Conservation (phyloP, 2,329 filamentous ascomycete genomes). For the Colletotrichum sp. region DNA sequence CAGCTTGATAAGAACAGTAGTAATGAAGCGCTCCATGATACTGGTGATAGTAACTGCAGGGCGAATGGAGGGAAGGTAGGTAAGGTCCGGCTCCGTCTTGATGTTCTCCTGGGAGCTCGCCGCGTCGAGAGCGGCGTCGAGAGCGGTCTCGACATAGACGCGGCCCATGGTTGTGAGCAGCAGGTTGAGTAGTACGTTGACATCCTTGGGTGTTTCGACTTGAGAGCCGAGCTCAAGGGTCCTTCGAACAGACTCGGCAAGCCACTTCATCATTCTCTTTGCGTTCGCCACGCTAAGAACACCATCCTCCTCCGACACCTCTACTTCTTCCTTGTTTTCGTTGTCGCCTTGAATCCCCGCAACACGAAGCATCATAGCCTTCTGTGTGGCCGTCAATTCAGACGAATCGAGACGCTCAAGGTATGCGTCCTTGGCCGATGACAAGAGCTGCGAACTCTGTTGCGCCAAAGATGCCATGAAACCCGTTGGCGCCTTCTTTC, state of each 20-base stretch:
- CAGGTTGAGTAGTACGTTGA: constrained; percentile 82
- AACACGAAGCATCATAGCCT: constrained; percentile 86
- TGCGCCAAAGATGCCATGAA: constrained; percentile 94
- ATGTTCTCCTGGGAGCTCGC: constrained; percentile 77
- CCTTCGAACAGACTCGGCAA: constrained; percentile 91
- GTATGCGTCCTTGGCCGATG: constrained; percentile 89
- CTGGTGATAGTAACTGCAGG: constrained; percentile 88
- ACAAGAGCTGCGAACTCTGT: constrained; percentile 85
- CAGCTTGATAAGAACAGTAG: constrained; percentile 87
- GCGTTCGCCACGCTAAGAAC: constrained; percentile 81
- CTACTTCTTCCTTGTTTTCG: constrained; percentile 82
- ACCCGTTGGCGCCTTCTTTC: constrained; percentile 87
- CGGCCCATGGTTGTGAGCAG: constrained; percentile 88
- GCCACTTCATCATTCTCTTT: constrained; percentile 98
- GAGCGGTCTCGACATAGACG: constrained; percentile 72
- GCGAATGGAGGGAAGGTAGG: constrained; percentile 79
- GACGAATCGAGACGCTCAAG: constrained; percentile 88
- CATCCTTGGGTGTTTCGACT: constrained; percentile 92
- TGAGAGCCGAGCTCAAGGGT: constrained; percentile 89
- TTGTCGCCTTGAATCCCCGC: constrained; percentile 82
- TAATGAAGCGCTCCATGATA: constrained; percentile 91
- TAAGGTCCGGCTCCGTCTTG: constrained; percentile 87
- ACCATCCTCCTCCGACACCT: constrained; percentile 90
- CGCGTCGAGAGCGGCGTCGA: constrained; percentile 74
- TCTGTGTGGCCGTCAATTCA: constrained; percentile 86